Evolutionary conservation across 306 rosid species (phyloP), one percentile per base, ranked within the genome.

Genomic region (Luffa acutangula): DNA sequence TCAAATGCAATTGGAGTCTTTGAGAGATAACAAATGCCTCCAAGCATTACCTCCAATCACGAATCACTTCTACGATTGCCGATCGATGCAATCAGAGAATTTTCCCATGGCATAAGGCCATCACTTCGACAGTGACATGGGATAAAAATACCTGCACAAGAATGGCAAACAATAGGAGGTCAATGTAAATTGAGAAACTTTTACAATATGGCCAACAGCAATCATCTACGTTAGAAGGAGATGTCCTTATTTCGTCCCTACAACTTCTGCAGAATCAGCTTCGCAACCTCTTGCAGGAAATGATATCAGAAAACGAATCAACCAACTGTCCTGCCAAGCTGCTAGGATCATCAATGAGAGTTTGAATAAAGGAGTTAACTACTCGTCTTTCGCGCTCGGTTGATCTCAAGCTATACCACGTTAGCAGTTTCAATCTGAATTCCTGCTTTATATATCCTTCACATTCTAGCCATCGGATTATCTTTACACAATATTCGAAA

Each of bases 401-500:
- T 25, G 99, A 89, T 87, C 99, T 91, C 91, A 96, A 89, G 88
- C 99, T 96, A 86, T 93, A 96, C 99, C 99, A 96, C 48, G 99
- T 96, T 83, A 96, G 89, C 89, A 96, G 85, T 82, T 93, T 96
- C 90, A 96, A 81, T 81, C 99, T 87, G 81, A 96, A 96, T 79
- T 96, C 99, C 77, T 89, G 93, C 59, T 93, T 90, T 76, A 96
- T 88, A 80, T 96, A 97, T 64, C 99, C 93, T 85, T 93, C 91
- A 51, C 99, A 96, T 88, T 96, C 99, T 82, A 96, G 96, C 98
- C 93, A 91, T 51, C 99, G 90, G 73, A 96, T 96, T 17, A 93
- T 96, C 88, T 96, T 96, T 83, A 96, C 99, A 62, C 98, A 96
- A 79, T 93, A 93, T 90, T 96, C 99, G 21, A 96, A 96, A 85